Evolutionary conservation across 2,329 filamentous ascomycete genomes (phyloP).

Genomic region (Venturia oleaginea): DNA sequence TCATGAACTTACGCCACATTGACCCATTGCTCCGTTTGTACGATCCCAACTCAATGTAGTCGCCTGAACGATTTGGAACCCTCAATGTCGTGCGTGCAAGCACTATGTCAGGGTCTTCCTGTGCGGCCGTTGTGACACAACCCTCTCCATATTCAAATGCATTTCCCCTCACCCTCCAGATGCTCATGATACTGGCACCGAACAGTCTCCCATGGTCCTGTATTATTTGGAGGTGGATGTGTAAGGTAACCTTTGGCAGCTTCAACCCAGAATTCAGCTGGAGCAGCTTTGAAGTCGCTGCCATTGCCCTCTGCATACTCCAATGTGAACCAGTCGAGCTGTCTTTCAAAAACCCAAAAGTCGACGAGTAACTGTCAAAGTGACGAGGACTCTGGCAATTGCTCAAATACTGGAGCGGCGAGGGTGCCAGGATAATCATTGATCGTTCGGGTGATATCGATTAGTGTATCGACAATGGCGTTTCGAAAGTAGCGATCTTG

Average conservation of each 20-base stretch:
- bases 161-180: not conserved
- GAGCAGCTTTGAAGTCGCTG: too few relatives aligned
- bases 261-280: too few relatives aligned
- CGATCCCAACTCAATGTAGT: too few relatives aligned
- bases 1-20: too few relatives aligned
- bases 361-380: not conserved
- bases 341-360: not conserved
- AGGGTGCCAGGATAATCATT: not conserved
- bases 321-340: not conserved
- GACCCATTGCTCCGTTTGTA: too few relatives aligned
- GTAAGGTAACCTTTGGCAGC: too few relatives aligned
- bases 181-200: not conserved
- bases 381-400: not conserved
- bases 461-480: not conserved
- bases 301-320: too few relatives aligned
- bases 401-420: not conserved
- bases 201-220: not conserved
- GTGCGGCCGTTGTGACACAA: not conserved
- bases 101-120: not conserved
- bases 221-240: too few relatives aligned
- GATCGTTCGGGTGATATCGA: not conserved
- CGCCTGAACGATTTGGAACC: too few relatives aligned
- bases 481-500: not conserved
- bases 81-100: too few relatives aligned
- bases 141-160: not conserved